Evolutionary conservation across 805 yeast genomes (phyloP), one percentile per base, ranked within the genome.

Genomic region (Komagataella kurtzmanii): DNA sequence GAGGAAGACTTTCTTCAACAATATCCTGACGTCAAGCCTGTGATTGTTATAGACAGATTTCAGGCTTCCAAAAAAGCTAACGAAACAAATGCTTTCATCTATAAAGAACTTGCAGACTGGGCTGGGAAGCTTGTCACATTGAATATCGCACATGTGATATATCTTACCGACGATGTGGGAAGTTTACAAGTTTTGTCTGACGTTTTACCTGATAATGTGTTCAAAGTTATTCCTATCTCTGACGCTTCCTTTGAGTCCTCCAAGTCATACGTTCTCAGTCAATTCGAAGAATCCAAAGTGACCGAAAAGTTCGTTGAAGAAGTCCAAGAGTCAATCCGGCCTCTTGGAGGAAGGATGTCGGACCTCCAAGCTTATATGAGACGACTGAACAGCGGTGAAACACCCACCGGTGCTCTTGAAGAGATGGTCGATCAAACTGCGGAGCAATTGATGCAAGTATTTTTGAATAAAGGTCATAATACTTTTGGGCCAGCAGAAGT

Each of bases 341-440:
- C 96, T 10, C 67, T 93, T 24, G 99, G 99, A 18, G 99, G 99
- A 45, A 80, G 99, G 55, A 85, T 91, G 90, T 73, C 89, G 47
- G 99, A 93, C 64, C 72, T 93, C 50, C 97, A 93, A 65, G 83
- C 91, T 24, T 89, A 88, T 66, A 85, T 85, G 1, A 77, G 98
- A 62, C 83, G 98, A 50, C 77, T 93, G 17, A 81, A 81, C 58
- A 80, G 91, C 1, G 99, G 99, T 6, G 99, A 93, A 62, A 63
- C 77, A 6, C 95, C 96, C 2, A 59, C 68, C 7, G 84, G 76
- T 50, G 97, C 98, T 0, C 68, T 88, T 47, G 66, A 74, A 2
- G 90, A 88, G 56, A 86, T 93, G 84, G 76, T 88, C 4, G 74
- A 73, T 23, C 97, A 89, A 65, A 82, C 96, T 0, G 81, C 91